A percentile compares a stretch with the other conserved stretches of the same genome.
Evolutionary conservation across 2,329 filamentous ascomycete species (phyloP).

Genomic region (Beauveria bassiana): DNA sequence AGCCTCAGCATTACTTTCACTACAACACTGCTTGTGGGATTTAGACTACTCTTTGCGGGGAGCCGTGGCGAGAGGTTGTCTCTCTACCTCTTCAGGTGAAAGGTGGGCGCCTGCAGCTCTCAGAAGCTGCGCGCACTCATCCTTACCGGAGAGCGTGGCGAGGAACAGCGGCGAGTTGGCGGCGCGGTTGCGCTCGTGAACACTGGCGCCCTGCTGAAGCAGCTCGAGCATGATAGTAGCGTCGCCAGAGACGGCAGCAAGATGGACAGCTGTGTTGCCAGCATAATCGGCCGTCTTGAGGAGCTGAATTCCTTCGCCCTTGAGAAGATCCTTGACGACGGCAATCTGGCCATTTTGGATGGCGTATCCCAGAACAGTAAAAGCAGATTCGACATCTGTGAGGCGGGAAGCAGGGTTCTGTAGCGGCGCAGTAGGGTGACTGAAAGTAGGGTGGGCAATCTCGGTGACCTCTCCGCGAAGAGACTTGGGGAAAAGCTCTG

Average conservation of each 20-base stretch:
- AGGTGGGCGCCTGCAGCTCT: constrained; percentile 53
- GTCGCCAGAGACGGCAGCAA: constrained; percentile 48
- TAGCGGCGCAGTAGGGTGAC: constrained; percentile 56
- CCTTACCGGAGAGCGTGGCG: constrained; percentile 49
- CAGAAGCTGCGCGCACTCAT: constrained; percentile 45
- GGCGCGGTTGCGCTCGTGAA: constrained; percentile 57
- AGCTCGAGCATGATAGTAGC: constrained; percentile 50
- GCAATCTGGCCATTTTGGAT: constrained; percentile 64
- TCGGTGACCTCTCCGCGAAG: constrained; percentile 83
- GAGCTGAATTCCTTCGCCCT: constrained; percentile 55
- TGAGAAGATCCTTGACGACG: constrained; percentile 59
- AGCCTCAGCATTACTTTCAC: neutral
- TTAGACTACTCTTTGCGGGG: neutral
- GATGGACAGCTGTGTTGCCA: constrained; percentile 63
- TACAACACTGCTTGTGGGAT: neutral
- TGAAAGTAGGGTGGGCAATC: constrained; percentile 62
- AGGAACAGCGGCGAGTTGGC: constrained; percentile 60
- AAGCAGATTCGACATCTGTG: constrained; percentile 48
- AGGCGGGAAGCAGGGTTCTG: constrained; percentile 36
- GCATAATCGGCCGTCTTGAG: constrained; percentile 73
- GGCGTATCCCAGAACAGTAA: constrained; percentile 65
- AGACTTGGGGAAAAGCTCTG: constrained; percentile 62
- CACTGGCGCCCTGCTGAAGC: constrained; percentile 54
- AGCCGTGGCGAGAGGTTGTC: constrained; percentile 13
- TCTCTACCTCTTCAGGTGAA: constrained; percentile 33